phyloP scores from a whole-genome alignment of 2,329 filamentous ascomycete species.

The Penicillium oxalicum region DNA sequence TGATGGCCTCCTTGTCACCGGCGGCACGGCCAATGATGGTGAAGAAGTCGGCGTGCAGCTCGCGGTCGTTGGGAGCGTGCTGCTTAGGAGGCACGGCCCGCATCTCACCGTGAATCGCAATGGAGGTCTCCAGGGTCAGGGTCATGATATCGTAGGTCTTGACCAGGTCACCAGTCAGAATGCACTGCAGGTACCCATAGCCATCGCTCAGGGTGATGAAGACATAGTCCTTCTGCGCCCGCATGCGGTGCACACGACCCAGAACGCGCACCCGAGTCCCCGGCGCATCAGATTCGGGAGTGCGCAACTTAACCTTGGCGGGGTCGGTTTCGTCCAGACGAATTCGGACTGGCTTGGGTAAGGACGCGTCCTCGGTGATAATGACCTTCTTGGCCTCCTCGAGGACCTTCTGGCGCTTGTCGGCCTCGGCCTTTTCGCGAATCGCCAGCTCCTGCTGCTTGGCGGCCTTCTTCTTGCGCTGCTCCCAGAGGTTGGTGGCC shows the following conservation, averaged over 20 bases:
- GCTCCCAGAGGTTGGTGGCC: constrained; percentile 65
- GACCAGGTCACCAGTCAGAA: constrained; percentile 73
- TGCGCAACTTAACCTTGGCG: constrained; percentile 50
- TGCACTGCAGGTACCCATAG: constrained; percentile 77
- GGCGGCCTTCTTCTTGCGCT: constrained; percentile 75
- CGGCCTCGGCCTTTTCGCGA: constrained; percentile 65
- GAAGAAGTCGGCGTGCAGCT: constrained; percentile 88
- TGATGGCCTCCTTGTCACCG: constrained; percentile 83
- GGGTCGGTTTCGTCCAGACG: constrained; percentile 66
- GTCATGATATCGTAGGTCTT: constrained; percentile 89
- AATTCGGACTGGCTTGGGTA: constrained; percentile 70
- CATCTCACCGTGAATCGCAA: constrained; percentile 79
- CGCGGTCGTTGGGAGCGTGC: constrained; percentile 74
- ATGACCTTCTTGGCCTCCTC: constrained; percentile 78
- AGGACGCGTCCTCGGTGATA: constrained; percentile 61
- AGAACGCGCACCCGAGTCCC: constrained; percentile 73
- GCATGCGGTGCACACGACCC: constrained; percentile 75
- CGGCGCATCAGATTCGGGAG: constrained; percentile 51
- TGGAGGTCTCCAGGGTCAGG: constrained; percentile 78
- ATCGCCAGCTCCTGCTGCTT: constrained; percentile 69
- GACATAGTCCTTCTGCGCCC: constrained; percentile 74
- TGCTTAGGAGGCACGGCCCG: constrained; percentile 70
- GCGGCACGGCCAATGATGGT: constrained; percentile 71
- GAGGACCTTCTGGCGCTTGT: constrained; percentile 63
- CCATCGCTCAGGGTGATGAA: constrained; percentile 85